These are phyloP conservation scores for Actinomortierella ambigua DNA, from an alignment of 371 early-diverging fungal species.

Conservation along the genomic window DNA sequence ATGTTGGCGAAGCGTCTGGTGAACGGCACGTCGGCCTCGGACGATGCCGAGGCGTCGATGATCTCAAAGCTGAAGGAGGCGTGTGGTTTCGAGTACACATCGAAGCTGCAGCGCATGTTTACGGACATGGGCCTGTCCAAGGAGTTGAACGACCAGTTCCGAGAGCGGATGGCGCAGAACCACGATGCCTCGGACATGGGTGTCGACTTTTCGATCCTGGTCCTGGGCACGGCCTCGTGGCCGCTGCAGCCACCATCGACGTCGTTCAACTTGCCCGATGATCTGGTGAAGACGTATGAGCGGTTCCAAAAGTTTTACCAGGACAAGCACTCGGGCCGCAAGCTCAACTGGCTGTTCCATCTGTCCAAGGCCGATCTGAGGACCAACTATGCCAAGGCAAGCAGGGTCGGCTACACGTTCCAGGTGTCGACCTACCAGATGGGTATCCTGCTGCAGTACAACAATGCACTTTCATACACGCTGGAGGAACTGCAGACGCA, in stretches of 20 bases:
- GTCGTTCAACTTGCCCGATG: slow-evolving; percentile 83
- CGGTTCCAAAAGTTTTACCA: slow-evolving; percentile 85
- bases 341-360: slow-evolving; percentile 93
- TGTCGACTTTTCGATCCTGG: slow-evolving; percentile 86
- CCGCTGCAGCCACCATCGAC: slow-evolving; percentile 83
- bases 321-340: slow-evolving; percentile 82
- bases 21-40: slow-evolving; percentile 75
- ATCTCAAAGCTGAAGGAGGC: slow-evolving; percentile 86
- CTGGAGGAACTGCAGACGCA: slow-evolving; percentile 65
- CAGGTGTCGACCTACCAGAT: slow-evolving; percentile 90
- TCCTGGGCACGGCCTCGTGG: slow-evolving; percentile 90
- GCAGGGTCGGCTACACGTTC: slow-evolving; percentile 74
- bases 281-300: slow-evolving; percentile 77
- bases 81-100: slow-evolving; percentile 92
- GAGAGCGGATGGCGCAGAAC: slow-evolving; percentile 51
- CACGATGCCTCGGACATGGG: slow-evolving; percentile 49
- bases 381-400: slow-evolving; percentile 74
- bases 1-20: slow-evolving; percentile 90
- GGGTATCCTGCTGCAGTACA: slow-evolving; percentile 88
- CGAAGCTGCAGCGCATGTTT: slow-evolving; percentile 92
- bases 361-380: slow-evolving; percentile 88
- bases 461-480: slow-evolving; percentile 65
- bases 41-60: slow-evolving; percentile 87
- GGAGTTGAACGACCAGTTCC: slow-evolving; percentile 79
- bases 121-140: slow-evolving; percentile 87